Percentiles rank a stretch among this genome's conserved stretches.
phyloP scores from a whole-genome alignment of 2,329 filamentous ascomycete genomes.

The Rutstroemia sp. region DNA sequence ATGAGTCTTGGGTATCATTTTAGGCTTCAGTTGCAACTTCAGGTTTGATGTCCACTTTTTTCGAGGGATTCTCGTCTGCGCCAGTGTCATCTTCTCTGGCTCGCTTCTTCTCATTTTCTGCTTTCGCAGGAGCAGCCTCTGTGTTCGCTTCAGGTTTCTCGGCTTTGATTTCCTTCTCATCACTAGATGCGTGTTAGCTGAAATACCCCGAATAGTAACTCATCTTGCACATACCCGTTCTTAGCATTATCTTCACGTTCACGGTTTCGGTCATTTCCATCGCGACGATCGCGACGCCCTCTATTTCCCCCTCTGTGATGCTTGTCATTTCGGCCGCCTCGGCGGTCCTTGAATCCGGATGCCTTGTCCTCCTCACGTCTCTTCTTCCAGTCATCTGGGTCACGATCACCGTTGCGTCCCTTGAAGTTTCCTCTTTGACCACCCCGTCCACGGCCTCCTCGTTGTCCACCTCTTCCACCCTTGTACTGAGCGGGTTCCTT shows the following conservation, averaged over 20 bases:
- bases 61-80: slow-evolving; percentile 43
- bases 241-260: slow-evolving; percentile 30
- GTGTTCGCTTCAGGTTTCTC: slow-evolving; percentile 16
- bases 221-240: slow-evolving; percentile 18
- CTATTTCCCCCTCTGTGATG: slow-evolving; percentile 29
- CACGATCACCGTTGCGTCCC: slow-evolving; percentile 33
- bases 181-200: slow-evolving; percentile 15
- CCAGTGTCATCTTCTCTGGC: slow-evolving; percentile 40
- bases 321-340: slow-evolving; percentile 26
- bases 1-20: slow-evolving; percentile 17
- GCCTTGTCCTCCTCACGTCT: slow-evolving; percentile 55
- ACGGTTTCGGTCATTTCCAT: slow-evolving; percentile 30
- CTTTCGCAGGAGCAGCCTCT: slow-evolving; percentile 11
- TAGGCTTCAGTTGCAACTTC: slow-evolving; percentile 20
- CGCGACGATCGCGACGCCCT: slow-evolving; percentile 31
- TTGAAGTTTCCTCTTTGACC: slow-evolving; percentile 20
- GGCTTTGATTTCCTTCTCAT: slow-evolving; percentile 13
- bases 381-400: slow-evolving; percentile 56
- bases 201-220: not conserved
- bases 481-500: slow-evolving; percentile 46
- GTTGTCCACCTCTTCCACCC: slow-evolving; percentile 13
- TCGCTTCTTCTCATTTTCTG: slow-evolving; percentile 25
- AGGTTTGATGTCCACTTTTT: slow-evolving; percentile 48
- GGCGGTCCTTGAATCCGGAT: slow-evolving; percentile 43
- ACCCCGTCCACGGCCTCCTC: slow-evolving; percentile 17